phyloP scores from a whole-genome alignment of 495 filamentous ascomycete species.

The Margaritispora aquatica region DNA sequence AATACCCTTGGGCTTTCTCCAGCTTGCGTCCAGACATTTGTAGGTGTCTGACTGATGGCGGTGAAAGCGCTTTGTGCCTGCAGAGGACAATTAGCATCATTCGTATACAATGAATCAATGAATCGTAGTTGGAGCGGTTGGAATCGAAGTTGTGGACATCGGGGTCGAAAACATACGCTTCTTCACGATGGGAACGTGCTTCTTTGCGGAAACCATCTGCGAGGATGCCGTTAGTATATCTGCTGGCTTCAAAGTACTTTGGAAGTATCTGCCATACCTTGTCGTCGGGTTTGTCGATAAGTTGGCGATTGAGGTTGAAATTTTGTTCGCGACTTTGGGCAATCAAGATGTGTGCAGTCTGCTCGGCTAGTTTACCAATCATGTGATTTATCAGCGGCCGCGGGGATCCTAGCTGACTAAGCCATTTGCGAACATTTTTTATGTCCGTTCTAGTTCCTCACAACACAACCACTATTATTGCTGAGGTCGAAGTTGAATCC shows the following conservation, averaged over 20 bases:
- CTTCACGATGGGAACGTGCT: constrained; percentile 98
- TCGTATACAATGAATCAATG: background rate
- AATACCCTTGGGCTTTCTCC: constrained; percentile 99
- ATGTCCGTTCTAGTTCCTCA: background rate
- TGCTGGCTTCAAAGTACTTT: background rate
- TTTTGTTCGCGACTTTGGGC: background rate
- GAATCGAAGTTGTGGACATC: background rate
- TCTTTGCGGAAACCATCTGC: constrained; percentile 97
- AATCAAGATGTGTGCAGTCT: background rate
- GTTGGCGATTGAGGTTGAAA: constrained; percentile 17
- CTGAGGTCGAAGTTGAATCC: too few species aligned
- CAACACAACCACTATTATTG: background rate
- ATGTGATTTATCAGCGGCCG: background rate
- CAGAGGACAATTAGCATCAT: constrained; percentile 8
- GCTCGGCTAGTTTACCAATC: background rate
- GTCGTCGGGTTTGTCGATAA: constrained; percentile 18
- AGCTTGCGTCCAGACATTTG: constrained; percentile 77
- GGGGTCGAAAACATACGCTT: constrained; percentile 70
- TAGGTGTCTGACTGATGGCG: constrained; percentile 88
- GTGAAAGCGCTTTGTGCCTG: constrained; percentile 84
- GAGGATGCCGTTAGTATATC: constrained; percentile 11
- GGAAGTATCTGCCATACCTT: constrained; percentile 14
- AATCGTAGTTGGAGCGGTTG: constrained; percentile 12
- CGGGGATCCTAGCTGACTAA: background rate
- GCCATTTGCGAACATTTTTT: background rate